A percentile compares a stretch with the other conserved stretches of the same genome.
Evolutionary conservation across 805 yeast species (phyloP).

Genomic region (Candida nemodendra): DNA sequence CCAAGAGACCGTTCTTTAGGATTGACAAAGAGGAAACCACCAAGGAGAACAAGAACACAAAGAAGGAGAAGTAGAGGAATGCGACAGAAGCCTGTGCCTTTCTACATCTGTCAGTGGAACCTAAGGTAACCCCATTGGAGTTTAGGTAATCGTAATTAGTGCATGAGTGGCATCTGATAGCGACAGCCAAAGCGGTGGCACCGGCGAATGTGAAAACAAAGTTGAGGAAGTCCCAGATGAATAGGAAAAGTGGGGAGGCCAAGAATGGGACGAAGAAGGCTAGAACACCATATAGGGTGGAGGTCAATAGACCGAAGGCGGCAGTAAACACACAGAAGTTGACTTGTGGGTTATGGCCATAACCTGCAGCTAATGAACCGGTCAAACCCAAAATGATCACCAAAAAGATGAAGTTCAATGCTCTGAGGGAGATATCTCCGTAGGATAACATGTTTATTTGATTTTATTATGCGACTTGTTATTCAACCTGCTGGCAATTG

Average conservation of each 20-base stretch:
- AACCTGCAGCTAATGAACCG: slow-evolving; percentile 76
- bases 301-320: slow-evolving; percentile 79
- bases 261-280: slow-evolving; percentile 77
- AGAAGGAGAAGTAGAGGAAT: slow-evolving; percentile 82
- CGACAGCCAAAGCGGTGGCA: slow-evolving; percentile 92
- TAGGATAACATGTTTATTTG: slow-evolving; percentile 47
- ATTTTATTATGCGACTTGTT: no score
- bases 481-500: no score
- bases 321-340: slow-evolving; percentile 86
- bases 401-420: slow-evolving; percentile 69
- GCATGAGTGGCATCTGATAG: slow-evolving; percentile 85
- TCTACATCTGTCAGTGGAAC: slow-evolving; percentile 84
- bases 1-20: slow-evolving; percentile 57
- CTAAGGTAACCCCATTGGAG: slow-evolving; percentile 69
- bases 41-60: slow-evolving; percentile 66
- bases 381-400: slow-evolving; percentile 82
- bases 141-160: slow-evolving; percentile 61
- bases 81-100: slow-evolving; percentile 85
- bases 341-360: slow-evolving; percentile 67
- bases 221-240: slow-evolving; percentile 80
- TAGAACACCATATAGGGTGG: slow-evolving; percentile 71
- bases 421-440: slow-evolving; percentile 76
- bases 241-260: slow-evolving; percentile 84
- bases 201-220: slow-evolving; percentile 90
- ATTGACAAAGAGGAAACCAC: slow-evolving; percentile 48